Evolutionary conservation across 1,284 basidiomycete species (phyloP).

Genomic region (Microbotryum lychnidis-dioicae): DNA sequence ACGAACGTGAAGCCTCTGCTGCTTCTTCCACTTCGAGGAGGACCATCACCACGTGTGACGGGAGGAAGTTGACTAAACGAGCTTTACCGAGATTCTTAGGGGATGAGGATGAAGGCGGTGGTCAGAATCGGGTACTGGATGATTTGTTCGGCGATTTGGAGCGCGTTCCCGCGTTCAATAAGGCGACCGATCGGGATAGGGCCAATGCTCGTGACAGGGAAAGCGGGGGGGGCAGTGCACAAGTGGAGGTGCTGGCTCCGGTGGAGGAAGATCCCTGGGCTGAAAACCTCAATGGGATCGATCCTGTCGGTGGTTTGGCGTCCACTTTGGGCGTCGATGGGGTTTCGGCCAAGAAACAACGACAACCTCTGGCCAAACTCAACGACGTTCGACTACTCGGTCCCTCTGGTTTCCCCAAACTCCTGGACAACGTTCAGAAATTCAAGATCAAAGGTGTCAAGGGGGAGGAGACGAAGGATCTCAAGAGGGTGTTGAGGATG

Average conservation of each 20-base stretch:
- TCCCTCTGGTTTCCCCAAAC: slow-evolving; percentile 62
- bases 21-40: not conserved
- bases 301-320: too few species aligned
- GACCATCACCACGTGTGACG: too few species aligned
- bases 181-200: too few species aligned
- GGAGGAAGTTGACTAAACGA: too few species aligned
- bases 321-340: not conserved
- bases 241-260: too few species aligned
- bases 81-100: slow-evolving; percentile 13
- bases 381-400: slow-evolving; percentile 50
- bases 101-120: slow-evolving; percentile 23
- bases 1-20: not conserved
- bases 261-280: too few species aligned
- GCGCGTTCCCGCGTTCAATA: slow-evolving; percentile 26
- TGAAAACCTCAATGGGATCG: too few species aligned
- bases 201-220: too few species aligned
- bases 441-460: slow-evolving; percentile 71
- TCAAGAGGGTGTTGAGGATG: slow-evolving; percentile 63
- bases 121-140: slow-evolving; percentile 42
- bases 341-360: slow-evolving; percentile 29
- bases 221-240: too few species aligned
- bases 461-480: slow-evolving; percentile 77
- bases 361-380: slow-evolving; percentile 26
- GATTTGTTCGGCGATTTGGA: slow-evolving; percentile 56
- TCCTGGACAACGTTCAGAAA: slow-evolving; percentile 62